Evolutionary conservation across 768 basidiomycete species (phyloP).

Genomic region (Crucibulum laeve): DNA sequence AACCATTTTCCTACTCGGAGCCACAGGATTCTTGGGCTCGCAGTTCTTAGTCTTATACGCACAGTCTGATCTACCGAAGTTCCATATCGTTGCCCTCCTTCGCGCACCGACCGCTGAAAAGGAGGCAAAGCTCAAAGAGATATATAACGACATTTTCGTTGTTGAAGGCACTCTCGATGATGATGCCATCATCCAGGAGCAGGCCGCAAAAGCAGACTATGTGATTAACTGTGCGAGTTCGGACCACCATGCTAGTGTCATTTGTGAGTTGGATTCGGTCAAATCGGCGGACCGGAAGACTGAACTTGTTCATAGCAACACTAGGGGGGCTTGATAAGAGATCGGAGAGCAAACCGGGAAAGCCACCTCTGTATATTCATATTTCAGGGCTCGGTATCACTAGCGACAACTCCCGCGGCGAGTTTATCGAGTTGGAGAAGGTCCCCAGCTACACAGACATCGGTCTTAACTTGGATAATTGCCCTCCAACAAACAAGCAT

Average conservation of each 20-base stretch:
- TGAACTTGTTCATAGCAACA: constrained; percentile 20
- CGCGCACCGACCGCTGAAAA: constrained; percentile 26
- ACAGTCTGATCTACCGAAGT: constrained; percentile 18
- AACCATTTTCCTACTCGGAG: constrained; percentile 36
- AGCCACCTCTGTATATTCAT: constrained; percentile 39
- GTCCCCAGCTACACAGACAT: constrained; percentile 33
- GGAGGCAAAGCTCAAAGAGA: constrained; percentile 18
- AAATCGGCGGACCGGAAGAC: neutral
- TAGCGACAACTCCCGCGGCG: constrained; percentile 35
- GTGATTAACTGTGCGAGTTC: constrained; percentile 38
- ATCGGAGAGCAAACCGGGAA: constrained; percentile 26
- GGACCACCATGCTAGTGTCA: constrained; percentile 28
- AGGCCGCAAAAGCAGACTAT: constrained; percentile 29
- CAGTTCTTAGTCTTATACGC: constrained; percentile 28
- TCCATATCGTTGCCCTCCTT: constrained; percentile 30
- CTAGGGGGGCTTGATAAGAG: constrained; percentile 32
- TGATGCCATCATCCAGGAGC: constrained; percentile 25
- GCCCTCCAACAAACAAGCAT: constrained; percentile 15
- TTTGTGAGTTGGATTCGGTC: constrained; percentile 18
- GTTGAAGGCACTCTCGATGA: constrained; percentile 36
- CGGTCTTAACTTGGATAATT: constrained; percentile 25
- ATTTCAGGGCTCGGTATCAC: constrained; percentile 36
- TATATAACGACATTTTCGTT: constrained; percentile 28
- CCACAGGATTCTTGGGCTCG: constrained; percentile 39
- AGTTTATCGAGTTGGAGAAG: constrained; percentile 20